Conservation (phyloP, 192 early-diverging fungal species). For the Rhizoclosmatium sp. region DNA sequence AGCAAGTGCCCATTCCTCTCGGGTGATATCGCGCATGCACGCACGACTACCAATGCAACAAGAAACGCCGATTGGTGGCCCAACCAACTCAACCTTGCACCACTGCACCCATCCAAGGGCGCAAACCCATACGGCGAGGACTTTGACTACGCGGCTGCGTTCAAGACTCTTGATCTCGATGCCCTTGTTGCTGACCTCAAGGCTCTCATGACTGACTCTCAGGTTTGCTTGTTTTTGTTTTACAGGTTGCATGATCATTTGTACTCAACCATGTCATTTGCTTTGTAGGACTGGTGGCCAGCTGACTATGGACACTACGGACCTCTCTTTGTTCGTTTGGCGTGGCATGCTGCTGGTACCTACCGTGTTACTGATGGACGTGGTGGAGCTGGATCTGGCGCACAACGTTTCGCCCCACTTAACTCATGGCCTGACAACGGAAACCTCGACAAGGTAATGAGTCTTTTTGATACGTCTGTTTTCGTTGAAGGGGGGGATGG, state of each 20-base stretch:
- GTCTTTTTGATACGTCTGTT: constrained; percentile 39
- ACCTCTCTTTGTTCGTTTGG: constrained; percentile 64
- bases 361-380: constrained; percentile 39
- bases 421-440: constrained; percentile 75
- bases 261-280: too few species aligned
- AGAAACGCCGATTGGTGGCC: constrained; percentile 34
- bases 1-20: constrained; percentile 30
- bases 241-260: too few species aligned
- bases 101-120: not conserved
- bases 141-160: not conserved
- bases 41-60: not conserved
- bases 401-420: constrained; percentile 44
- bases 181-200: constrained; percentile 24
- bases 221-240: not conserved
- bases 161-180: constrained; percentile 25
- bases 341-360: constrained; percentile 74
- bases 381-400: constrained; percentile 45
- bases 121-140: not conserved
- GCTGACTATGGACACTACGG: constrained; percentile 68
- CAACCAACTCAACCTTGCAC: constrained; percentile 16
- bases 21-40: not conserved
- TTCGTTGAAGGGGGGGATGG: not conserved
- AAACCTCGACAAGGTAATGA: constrained; percentile 74
- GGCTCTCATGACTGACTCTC: constrained; percentile 5
- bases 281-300: constrained; percentile 25